Conservation (phyloP, 371 early-diverging fungal species). For the Fennellomyces sp. region DNA sequence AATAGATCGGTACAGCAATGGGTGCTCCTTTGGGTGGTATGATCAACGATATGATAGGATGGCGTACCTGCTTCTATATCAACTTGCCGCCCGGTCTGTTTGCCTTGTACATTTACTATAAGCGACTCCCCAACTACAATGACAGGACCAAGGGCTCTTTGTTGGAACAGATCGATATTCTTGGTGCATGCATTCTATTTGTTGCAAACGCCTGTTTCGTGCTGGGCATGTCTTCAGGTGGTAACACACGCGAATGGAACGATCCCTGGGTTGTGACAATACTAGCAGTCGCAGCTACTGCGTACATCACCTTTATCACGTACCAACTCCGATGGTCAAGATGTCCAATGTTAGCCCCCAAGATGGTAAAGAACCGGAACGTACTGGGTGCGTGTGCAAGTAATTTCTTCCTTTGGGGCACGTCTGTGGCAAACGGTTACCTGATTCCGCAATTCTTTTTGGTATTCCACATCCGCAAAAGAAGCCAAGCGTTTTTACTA, state of each 20-base stretch:
- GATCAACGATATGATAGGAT: constrained; percentile 55
- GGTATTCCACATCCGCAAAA: too few species aligned
- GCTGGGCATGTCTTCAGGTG: constrained; percentile 64
- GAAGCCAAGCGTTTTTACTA: too few species aligned
- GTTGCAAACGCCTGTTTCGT: constrained; percentile 53
- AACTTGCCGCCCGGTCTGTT: constrained; percentile 69
- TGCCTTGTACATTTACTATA: constrained; percentile 29
- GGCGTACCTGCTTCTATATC: constrained; percentile 80
- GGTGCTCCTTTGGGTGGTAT: constrained; percentile 57
- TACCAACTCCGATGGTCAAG: constrained; percentile 61
- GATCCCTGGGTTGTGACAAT: constrained; percentile 55
- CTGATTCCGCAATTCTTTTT: constrained; percentile 27
- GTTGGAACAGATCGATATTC: constrained; percentile 55
- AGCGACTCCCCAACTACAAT: constrained; percentile 33
- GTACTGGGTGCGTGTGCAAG: constrained; percentile 14
- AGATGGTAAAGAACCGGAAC: constrained; percentile 27
- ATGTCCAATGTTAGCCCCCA: constrained; percentile 64
- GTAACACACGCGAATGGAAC: constrained; percentile 60
- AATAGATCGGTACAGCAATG: constrained; percentile 27
- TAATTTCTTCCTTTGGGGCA: constrained; percentile 24
- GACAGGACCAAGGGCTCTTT: constrained; percentile 4
- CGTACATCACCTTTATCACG: constrained; percentile 50
- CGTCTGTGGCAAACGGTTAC: constrained; percentile 27
- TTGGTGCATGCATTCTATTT: constrained; percentile 57
- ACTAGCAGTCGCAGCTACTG: constrained; percentile 41